Percentiles rank a stretch among this genome's conserved stretches.
Evolutionary conservation across 2,329 filamentous ascomycete species (phyloP).

Genomic region (Waltergamsia citrina): DNA sequence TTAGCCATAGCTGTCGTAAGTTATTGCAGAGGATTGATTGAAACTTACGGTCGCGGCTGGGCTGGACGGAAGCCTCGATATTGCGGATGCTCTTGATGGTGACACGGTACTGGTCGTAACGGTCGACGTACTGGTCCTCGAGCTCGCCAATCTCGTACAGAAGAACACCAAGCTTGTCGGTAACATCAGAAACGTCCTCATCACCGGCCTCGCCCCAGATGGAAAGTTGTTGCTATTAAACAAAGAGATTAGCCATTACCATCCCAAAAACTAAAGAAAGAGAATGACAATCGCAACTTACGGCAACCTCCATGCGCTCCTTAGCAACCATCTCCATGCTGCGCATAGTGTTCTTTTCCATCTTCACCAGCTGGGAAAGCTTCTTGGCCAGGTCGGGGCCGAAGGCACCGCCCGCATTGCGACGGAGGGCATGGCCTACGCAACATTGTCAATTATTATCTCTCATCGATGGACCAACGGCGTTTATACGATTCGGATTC

Average conservation of each 20-base stretch:
- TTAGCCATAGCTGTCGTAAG: neutral
- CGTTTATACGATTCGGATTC: neutral
- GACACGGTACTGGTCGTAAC: constrained; percentile 97
- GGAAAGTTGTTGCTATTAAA: constrained; percentile 83
- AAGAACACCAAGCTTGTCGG: constrained; percentile 94
- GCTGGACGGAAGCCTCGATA: constrained; percentile 96
- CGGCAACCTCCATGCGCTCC: constrained; percentile 96
- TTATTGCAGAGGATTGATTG: constrained; percentile 6
- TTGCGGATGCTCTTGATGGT: constrained; percentile 99
- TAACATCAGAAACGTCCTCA: constrained; percentile 97
- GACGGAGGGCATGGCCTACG: constrained; percentile 57
- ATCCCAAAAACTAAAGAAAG: no score
- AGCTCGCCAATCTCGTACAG: constrained; percentile 98
- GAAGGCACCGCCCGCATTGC: constrained; percentile 67
- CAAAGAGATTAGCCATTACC: no score
- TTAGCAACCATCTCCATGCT: constrained; percentile 91
- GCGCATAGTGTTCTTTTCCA: constrained; percentile 99
- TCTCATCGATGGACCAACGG: neutral
- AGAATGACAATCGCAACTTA: constrained; percentile 50
- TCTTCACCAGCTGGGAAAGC: constrained; percentile 95
- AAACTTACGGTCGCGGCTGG: constrained; percentile 88
- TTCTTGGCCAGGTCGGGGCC: constrained; percentile 91
- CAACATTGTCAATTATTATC: neutral
- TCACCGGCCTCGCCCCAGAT: constrained; percentile 94
- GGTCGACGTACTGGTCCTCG: constrained; percentile 96